Base-by-base conservation (phyloP, 2,329 filamentous ascomycete genomes). In the Thelonectria blattea region DNA sequence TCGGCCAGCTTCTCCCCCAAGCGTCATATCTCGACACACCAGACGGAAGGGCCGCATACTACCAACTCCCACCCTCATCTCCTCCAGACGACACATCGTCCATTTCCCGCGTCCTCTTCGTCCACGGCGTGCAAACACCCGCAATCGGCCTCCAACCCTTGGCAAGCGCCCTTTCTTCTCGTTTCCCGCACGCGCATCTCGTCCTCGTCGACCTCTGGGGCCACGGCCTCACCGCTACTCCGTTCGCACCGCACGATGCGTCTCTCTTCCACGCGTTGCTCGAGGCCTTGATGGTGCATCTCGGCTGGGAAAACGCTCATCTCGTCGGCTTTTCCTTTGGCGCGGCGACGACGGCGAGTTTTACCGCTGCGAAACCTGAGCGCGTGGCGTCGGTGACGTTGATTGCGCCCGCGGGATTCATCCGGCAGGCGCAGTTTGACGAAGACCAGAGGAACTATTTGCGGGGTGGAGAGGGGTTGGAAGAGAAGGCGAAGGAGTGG, bases 271-370 rank as follows among this genome's bases (percentile, higher is more conserved):
- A 81, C 47, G 15, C 15, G 0, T 66, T 81, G 3, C 55, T 85
- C 0, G 73, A 79, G 5, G 60, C 59, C 0, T 27, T 85, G 1
- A 63, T 85, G 4, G 69, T 67, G 1, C 66, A 74, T 3, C 61
- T 85, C 0, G 12, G 53, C 0, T 85, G 82, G 83, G 11, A 66
- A 0, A 62, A 71, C 17, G 78, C 74, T 0, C 80, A 84, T 65
- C 50, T 85, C 0, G 55, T 85, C 0, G 81, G 82, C 0, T 85
- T 74, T 64, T 84, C 82, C 0, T 83, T 85, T 52, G 83, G 83
- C 11, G 80, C 73, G 1, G 69, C 75, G 0, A 69, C 78, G 0
- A 73, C 77, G 0, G 75, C 73, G 0, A 74, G 74, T 0, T 85
- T 80, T 49, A 72, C 74, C 0, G 71, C 72, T 0, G 64, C 67